phyloP scores from a whole-genome alignment of 768 basidiomycete species.

The Kwoniella europaea region DNA sequence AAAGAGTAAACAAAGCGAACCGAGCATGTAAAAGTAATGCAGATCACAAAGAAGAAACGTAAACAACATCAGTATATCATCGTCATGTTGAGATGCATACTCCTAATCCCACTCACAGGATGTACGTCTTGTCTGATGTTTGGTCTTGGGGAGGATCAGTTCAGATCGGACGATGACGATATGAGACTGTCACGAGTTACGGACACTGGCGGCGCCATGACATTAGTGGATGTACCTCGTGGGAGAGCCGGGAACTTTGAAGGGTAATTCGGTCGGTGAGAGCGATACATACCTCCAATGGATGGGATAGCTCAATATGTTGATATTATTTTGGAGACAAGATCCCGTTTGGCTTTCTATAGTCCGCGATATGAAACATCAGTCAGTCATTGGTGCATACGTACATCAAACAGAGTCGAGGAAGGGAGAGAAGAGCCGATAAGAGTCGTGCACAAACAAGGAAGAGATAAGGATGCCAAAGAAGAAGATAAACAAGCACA shows the following conservation, averaged over 20 bases:
- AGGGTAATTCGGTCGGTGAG: neutral
- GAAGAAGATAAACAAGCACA: conserved; percentile 1
- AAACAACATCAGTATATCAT: neutral
- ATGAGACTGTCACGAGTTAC: neutral
- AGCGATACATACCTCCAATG: conserved; percentile 6
- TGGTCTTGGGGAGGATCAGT: neutral
- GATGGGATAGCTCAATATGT: neutral
- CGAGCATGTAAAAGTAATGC: neutral
- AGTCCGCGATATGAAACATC: neutral
- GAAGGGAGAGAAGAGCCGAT: neutral
- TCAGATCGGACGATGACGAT: neutral
- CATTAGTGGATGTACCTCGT: neutral
- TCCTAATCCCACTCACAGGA: neutral
- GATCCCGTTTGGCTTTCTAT: too few species aligned
- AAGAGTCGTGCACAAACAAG: neutral
- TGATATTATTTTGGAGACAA: too few species aligned
- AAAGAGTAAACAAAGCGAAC: neutral
- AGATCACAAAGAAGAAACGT: neutral
- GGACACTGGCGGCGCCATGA: neutral
- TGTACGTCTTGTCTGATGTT: neutral
- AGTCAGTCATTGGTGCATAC: neutral
- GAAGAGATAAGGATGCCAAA: neutral
- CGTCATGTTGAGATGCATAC: neutral
- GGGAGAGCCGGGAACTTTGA: conserved; percentile 7
- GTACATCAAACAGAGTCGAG: neutral